phyloP scores from a whole-genome alignment of 257 asterid species.

The Solanum gandarillasii region DNA sequence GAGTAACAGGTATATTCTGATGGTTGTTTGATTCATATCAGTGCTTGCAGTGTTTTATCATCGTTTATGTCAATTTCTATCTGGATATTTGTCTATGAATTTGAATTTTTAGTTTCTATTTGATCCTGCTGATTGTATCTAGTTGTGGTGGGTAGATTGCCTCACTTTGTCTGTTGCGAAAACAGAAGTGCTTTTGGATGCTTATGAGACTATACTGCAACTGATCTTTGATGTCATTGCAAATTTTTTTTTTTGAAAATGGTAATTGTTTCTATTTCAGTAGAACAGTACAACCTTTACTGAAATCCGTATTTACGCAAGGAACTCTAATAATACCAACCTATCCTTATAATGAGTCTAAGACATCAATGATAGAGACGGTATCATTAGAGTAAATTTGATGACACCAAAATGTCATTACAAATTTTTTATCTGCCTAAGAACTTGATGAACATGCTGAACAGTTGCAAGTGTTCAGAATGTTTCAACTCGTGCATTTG shows the following conservation, averaged over 20 bases:
- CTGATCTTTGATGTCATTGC: neutral
- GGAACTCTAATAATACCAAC: too few relatives aligned
- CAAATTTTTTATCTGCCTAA: neutral
- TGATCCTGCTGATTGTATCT: neutral
- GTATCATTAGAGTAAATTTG: too few relatives aligned
- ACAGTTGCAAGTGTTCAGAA: neutral
- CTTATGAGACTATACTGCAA: neutral
- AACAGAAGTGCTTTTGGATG: neutral
- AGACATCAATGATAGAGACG: too few relatives aligned
- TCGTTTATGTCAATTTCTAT: neutral
- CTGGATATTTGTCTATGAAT: neutral
- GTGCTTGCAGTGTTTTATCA: neutral
- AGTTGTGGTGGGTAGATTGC: neutral
- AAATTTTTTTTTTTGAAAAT: too few relatives aligned
- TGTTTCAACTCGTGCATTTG: neutral
- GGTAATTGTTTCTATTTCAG: too few relatives aligned
- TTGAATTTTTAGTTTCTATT: neutral
- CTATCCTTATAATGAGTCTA: too few relatives aligned
- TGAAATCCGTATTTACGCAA: too few relatives aligned
- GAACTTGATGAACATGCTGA: neutral
- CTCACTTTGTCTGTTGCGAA: neutral
- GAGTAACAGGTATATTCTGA: slow-evolving; percentile 68
- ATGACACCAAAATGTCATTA: too few relatives aligned
- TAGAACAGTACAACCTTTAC: too few relatives aligned
- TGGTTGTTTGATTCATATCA: neutral